These are phyloP conservation scores for Spiraea crenata DNA, from an alignment of 331 rosid species.

Conservation along the genomic window DNA sequence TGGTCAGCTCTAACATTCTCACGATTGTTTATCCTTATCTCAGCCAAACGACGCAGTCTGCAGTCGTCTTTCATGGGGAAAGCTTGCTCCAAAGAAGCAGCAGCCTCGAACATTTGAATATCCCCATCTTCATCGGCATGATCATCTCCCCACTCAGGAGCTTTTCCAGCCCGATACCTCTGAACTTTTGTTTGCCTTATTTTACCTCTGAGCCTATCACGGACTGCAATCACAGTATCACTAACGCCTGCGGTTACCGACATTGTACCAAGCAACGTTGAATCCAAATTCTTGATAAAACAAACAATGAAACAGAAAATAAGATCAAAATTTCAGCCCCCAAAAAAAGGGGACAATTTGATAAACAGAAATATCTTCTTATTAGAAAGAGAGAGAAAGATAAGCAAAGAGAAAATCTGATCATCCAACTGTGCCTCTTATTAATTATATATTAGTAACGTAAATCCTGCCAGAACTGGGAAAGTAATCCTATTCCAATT, in stretches of 20 bases:
- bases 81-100: constrained; percentile 66
- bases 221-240: constrained; percentile 72
- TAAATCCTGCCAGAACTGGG: no score
- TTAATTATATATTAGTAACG: no score
- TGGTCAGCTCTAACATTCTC: constrained; percentile 93
- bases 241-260: constrained; percentile 98
- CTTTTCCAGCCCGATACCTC: constrained; percentile 97
- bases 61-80: constrained; percentile 81
- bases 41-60: constrained; percentile 76
- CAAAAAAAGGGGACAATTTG: no score
- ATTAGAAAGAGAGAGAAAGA: no score
- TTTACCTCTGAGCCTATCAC: constrained; percentile 94
- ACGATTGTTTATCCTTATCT: constrained; percentile 75
- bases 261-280: constrained; percentile 29
- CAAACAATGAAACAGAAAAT: no score
- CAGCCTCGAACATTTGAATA: constrained; percentile 45
- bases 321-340: no score
- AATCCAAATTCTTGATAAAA: no score
- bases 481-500: no score
- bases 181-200: constrained; percentile 87
- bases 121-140: constrained; percentile 61
- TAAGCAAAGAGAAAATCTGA: no score
- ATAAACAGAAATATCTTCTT: no score
- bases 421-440: no score
- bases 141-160: constrained; percentile 96